Base-by-base conservation (phyloP, 208 protist genomes). In the Sergeia podlipaevii region DNA sequence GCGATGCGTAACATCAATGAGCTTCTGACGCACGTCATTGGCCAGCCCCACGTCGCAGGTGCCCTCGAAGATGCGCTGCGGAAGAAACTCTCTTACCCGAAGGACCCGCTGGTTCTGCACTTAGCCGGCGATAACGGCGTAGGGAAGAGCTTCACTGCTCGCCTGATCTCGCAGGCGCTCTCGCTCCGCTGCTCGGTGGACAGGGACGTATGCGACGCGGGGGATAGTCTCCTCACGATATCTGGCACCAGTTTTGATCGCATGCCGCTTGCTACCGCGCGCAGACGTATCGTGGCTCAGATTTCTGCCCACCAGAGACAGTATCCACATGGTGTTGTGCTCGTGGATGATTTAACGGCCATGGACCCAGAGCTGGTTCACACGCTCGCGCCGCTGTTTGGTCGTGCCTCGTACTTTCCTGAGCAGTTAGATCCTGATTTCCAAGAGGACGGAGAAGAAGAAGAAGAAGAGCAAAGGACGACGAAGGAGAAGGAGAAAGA, bases 101-200 rank as follows among this genome's bases (percentile, higher is more conserved):
- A 52, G 5, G 70, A 85, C 60, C 80, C 80, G 7, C 70, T 90
- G 34, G 76, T 95, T 0, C 61, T 95, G 24, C 82, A 88, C 65
- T 74, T 89, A 15, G 84, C 80, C 4, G 88, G 88, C 0, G 88
- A 95, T 49, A 90, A 91, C 34, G 83, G 78, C 4, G 82, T 89
- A 13, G 87, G 87, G 46, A 94, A 90, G 63, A 92, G 69, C 2
- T 60, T 77, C 58, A 89, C 75, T 0, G 85, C 80, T 3, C 41
- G 72, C 0, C 63, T 92, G 23, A 48, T 92, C 21, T 89, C 85
- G 4, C 56, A 76, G 34, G 85, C 85, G 23, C 54, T 70, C 2
- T 92, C 85, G 6, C 59, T 74, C 52, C 72, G 63, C 21, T 74
- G 65, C 37, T 57, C 60, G 2, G 38, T 45, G 8, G 61, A 46